These are phyloP conservation scores for Apiotrichum mycotoxinovorans DNA, from an alignment of 1,284 basidiomycete species.

Conservation along the genomic window DNA sequence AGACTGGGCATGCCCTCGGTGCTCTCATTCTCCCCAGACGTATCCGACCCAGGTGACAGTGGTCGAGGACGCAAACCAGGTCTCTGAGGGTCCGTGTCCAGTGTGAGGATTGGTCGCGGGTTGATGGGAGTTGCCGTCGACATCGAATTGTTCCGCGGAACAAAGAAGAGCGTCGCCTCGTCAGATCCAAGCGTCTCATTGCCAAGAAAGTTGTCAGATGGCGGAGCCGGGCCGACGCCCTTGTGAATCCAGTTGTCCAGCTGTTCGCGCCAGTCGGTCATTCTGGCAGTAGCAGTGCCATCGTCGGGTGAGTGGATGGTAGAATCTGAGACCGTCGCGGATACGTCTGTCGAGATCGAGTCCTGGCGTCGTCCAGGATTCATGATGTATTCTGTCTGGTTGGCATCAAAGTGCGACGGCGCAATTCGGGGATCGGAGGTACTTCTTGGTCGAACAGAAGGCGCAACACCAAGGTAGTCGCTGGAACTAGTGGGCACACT, in stretches of 20 bases:
- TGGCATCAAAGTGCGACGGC: background rate
- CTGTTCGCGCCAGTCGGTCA: conserved; percentile 33
- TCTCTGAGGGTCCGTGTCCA: conserved; percentile 23
- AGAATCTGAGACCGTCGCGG: conserved; percentile 23
- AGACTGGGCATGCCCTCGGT: background rate
- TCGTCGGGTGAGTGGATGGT: conserved; percentile 25
- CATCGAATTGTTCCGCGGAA: conserved; percentile 6
- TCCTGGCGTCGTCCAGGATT: conserved; percentile 8
- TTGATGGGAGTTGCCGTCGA: background rate
- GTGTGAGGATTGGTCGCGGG: conserved; percentile 26
- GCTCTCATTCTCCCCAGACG: background rate
- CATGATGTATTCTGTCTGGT: background rate
- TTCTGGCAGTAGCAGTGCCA: conserved; percentile 30
- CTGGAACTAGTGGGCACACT: background rate
- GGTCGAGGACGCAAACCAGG: background rate
- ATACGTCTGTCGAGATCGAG: background rate
- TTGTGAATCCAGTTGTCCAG: conserved; percentile 27
- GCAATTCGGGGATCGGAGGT: background rate
- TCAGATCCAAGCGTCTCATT: conserved; percentile 20
- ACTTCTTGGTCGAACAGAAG: background rate
- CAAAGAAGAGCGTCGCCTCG: conserved; percentile 40
- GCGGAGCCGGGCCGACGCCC: background rate
- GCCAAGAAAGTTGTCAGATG: background rate
- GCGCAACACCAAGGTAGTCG: background rate
- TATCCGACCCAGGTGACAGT: conserved; percentile 4